Base-by-base conservation (phyloP, 2,329 filamentous ascomycete genomes). In the Penicillium sp. region DNA sequence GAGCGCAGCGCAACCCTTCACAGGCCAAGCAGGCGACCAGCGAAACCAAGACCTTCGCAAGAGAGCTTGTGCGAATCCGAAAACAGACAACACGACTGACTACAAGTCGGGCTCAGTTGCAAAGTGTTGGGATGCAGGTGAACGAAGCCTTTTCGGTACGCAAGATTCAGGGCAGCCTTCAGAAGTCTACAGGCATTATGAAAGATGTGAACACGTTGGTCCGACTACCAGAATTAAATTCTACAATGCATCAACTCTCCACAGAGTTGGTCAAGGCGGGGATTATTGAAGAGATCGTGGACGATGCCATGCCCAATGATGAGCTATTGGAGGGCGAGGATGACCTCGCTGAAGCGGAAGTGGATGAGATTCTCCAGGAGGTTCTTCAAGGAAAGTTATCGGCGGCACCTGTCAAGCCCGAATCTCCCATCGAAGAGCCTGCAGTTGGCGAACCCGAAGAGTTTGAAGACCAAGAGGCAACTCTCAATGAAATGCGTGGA, bases 271-370 rank as follows among this genome's bases (percentile, higher is more conserved):
- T 95, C 64, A 93, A 88, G 70, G 90, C 92, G 2, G 92, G 90
- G 11, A 90, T 98, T 50, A 94, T 96, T 44, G 90, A 96, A 72
- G 92, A 98, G 70, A 95, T 96, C 85, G 80, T 94, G 3, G 85
- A 82, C 32, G 90, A 96, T 61, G 80, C 75, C 29, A 69, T 96
- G 49, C 86, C 88, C n/a, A 72, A 77, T 44, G 76, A 82, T 48
- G 82, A 88, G 40, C 67, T 82, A 35, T 70, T 86, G 34, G 80
- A 83, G 51, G 72, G 78, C 36, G 77, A 85, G 41, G 79, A 85
- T 42, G 85, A 80, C 41, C 85, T 89, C 54, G 84, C 81, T 4
- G 82, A 86, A 62, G 80, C 75, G 13, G 90, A 96, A 72, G 86
- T 96, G 7, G 89, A 96, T 58, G 93, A 90, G 74, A 82, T 96